Base-by-base conservation (phyloP, 2,329 filamentous ascomycete species). In the Aspergillus pseudonomiae region DNA sequence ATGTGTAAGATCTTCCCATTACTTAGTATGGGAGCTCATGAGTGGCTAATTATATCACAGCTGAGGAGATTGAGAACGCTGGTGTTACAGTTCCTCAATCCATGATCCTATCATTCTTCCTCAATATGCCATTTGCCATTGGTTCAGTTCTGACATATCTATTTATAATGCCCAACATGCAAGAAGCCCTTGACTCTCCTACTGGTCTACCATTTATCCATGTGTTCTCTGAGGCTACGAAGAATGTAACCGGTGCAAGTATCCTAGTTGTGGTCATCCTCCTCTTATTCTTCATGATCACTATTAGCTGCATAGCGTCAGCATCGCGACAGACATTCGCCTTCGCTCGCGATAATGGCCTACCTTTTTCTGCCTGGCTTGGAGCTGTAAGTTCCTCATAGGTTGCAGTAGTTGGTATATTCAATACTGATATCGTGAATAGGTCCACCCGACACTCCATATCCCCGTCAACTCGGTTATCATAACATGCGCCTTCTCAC, bases 131-230 rank as follows among this genome's bases (percentile, higher is more conserved):
- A 1, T 52, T 59, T 6, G 50, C 52, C 3, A 57, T 63, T 11
- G 62, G 46, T 79, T 21, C 81, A 48, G 69, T 84, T 2, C 71
- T 84, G 7, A 70, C 81, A 7, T 81, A 79, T 1, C 82, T 82
- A 19, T 73, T 83, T 52, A 65, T 66, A n/a, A 70, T 72, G 19
- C 71, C 71, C 1, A 69, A 73, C 21, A 66, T 77, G 0, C 67
- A 74, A 11, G 65, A 69, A 16, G 73, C 81, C 1, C 71, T 82
- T 4, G 71, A 77, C 10, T 78, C 79, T 3, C 61, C 71, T 0
- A 83, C 81, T 1, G 74, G 77, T 0, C 83, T 79, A 50, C 80
- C 83, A 9, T 78, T 83, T 67, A 77, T 82, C 69, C 80, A 83
- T 54, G 80, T 84, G 36, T 84, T 87, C 41, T 65, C 67, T 19